phyloP scores from a whole-genome alignment of 768 basidiomycete species.

The Lactarius hengduanensis region DNA sequence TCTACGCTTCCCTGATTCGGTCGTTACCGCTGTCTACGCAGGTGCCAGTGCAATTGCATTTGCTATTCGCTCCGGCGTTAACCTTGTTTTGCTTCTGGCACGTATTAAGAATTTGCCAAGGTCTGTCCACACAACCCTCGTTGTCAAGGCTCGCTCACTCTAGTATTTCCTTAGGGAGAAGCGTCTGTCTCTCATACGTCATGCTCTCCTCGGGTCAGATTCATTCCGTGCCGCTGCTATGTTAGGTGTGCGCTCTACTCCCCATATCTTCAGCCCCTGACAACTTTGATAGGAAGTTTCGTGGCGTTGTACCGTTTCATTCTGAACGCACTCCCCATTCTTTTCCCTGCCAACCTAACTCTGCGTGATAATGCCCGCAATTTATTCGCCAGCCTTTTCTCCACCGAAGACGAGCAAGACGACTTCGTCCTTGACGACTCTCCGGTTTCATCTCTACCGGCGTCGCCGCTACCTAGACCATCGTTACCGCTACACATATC shows the following conservation, averaged over 20 bases:
- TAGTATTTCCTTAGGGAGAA: constrained; percentile 45
- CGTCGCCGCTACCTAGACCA: constrained; percentile 29
- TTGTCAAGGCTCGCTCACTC: constrained; percentile 1
- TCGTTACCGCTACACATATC: constrained; percentile 15
- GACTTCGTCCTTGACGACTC: constrained; percentile 31
- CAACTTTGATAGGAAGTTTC: constrained; percentile 58
- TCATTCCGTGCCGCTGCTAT: constrained; percentile 84
- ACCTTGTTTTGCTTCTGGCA: constrained; percentile 74
- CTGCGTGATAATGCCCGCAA: constrained; percentile 27
- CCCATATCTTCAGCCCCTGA: background rate
- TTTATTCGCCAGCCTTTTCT: constrained; percentile 35
- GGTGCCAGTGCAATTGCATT: constrained; percentile 83
- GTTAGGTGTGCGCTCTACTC: constrained; percentile 55
- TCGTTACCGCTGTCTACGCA: constrained; percentile 33
- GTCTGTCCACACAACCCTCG: constrained; percentile 41
- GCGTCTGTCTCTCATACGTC: constrained; percentile 65
- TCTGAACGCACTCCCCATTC: constrained; percentile 72
- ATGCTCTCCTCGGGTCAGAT: constrained; percentile 82
- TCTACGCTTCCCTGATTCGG: background rate
- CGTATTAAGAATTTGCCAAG: constrained; percentile 63
- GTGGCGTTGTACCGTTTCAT: constrained; percentile 76
- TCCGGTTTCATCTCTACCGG: constrained; percentile 24
- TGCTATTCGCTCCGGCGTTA: constrained; percentile 78
- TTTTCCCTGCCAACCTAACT: constrained; percentile 46
- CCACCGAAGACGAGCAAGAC: constrained; percentile 22